These are phyloP conservation scores for Lecanicillium sp. DNA, from an alignment of 2,329 filamentous ascomycete species.

Conservation along the genomic window DNA sequence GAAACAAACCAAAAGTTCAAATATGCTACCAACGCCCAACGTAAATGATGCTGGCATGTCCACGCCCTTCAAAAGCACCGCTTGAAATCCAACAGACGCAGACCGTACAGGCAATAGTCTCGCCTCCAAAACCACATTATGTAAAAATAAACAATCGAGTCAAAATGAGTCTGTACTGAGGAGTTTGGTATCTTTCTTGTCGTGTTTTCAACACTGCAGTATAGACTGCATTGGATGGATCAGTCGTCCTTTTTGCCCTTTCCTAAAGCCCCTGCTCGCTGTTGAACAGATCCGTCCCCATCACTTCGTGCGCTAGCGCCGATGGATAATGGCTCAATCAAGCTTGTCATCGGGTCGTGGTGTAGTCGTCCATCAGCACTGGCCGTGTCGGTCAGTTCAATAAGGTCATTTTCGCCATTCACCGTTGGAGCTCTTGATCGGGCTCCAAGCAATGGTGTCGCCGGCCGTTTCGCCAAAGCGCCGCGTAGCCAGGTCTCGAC, in stretches of 20 bases:
- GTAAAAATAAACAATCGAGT: too few species aligned
- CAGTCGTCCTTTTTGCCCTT: conserved; percentile 41
- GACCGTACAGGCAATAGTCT: too few species aligned
- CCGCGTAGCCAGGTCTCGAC: conserved; percentile 88
- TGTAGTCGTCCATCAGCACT: conserved; percentile 42
- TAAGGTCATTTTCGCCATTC: conserved; percentile 50
- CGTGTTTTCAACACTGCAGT: too few species aligned
- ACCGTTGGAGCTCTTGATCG: conserved; percentile 20
- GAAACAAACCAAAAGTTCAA: too few species aligned
- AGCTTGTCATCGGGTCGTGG: conserved; percentile 15
- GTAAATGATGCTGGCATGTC: too few species aligned
- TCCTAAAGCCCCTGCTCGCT: conserved; percentile 23
- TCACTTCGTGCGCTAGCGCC: conserved; percentile 31
- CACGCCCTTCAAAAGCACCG: too few species aligned
- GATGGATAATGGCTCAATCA: conserved; percentile 22
- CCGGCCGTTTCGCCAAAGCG: conserved; percentile 58
- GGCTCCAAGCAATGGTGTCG: conserved; percentile 38
- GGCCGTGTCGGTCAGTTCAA: conserved; percentile 59
- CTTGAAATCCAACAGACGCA: too few species aligned
- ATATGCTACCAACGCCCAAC: too few species aligned
- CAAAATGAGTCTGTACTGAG: too few species aligned
- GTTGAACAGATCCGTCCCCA: conserved; percentile 28
- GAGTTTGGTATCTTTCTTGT: too few species aligned
- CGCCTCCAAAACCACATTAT: too few species aligned
- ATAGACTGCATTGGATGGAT: too few species aligned